A percentile compares a stretch with the other conserved stretches of the same genome.
Evolutionary conservation across 345 rosid species (phyloP).

Genomic region (Melaleuca alternifolia): DNA sequence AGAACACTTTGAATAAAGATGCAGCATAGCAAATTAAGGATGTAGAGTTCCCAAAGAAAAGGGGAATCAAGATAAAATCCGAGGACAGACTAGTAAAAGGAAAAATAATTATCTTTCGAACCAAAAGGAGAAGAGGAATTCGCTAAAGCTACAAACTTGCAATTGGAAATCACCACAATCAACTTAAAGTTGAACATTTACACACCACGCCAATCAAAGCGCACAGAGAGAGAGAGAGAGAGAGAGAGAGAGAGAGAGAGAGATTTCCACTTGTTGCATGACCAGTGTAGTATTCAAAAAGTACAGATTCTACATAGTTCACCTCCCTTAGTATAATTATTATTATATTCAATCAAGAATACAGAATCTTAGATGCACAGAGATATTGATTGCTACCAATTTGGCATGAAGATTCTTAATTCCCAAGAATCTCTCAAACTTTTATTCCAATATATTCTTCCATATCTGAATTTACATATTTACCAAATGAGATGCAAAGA

Average conservation of each 20-base stretch:
- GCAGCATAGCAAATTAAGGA: neutral
- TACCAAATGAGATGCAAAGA: neutral
- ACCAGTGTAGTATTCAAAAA: neutral
- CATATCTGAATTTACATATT: neutral
- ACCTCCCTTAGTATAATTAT: neutral
- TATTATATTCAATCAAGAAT: neutral
- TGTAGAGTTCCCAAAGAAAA: neutral
- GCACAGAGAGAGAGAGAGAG: neutral
- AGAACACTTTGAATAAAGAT: neutral
- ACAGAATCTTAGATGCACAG: neutral
- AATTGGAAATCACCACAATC: neutral
- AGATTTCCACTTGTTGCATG: neutral
- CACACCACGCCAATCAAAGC: neutral
- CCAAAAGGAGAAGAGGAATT: neutral
- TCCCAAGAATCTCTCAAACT: neutral
- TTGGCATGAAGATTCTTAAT: neutral
- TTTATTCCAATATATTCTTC: neutral
- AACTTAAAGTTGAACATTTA: neutral
- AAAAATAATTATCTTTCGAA: neutral
- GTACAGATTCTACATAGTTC: neutral
- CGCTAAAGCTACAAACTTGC: neutral
- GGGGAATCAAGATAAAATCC: neutral
- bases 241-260: neutral
- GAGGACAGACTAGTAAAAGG: neutral
- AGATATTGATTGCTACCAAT: neutral